Conservation (phyloP, 2,329 filamentous ascomycete species). For the Phaeosphaeriaceae sp. region DNA sequence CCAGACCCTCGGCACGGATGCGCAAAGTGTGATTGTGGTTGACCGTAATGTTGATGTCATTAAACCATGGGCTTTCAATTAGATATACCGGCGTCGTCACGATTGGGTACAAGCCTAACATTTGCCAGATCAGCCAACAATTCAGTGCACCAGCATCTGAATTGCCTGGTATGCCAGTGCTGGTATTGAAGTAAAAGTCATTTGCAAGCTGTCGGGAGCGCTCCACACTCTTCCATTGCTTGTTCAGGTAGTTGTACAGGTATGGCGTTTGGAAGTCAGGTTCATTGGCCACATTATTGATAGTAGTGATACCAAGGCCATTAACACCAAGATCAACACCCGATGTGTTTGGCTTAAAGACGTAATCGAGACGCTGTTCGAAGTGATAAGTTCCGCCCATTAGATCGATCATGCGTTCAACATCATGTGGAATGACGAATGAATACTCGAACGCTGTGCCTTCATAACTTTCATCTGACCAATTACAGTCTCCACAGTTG, state of each 20-base stretch:
- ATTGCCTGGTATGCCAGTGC: constrained; percentile 54
- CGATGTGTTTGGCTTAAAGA: constrained; percentile 49
- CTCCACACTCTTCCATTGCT: constrained; percentile 46
- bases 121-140: constrained; percentile 59
- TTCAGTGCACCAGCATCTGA: constrained; percentile 57
- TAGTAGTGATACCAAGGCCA: constrained; percentile 44
- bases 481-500: constrained; percentile 52
- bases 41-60: constrained; percentile 45
- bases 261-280: constrained; percentile 51
- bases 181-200: constrained; percentile 50
- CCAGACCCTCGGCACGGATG: constrained; percentile 52
- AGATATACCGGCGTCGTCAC: constrained; percentile 58
- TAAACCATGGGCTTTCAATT: constrained; percentile 55
- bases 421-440: constrained; percentile 53
- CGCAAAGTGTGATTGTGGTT: constrained; percentile 50
- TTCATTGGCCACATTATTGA: constrained; percentile 50
- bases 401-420: constrained; percentile 50
- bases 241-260: constrained; percentile 52
- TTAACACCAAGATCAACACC: constrained; percentile 45
- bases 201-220: constrained; percentile 45
- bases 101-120: constrained; percentile 58
- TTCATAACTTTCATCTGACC: constrained; percentile 52
- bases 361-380: constrained; percentile 50
- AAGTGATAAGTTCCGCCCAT: constrained; percentile 51
- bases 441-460: constrained; percentile 53